Conservation (phyloP, 257 asterid genomes). For the Euphrasia confusa region DNA sequence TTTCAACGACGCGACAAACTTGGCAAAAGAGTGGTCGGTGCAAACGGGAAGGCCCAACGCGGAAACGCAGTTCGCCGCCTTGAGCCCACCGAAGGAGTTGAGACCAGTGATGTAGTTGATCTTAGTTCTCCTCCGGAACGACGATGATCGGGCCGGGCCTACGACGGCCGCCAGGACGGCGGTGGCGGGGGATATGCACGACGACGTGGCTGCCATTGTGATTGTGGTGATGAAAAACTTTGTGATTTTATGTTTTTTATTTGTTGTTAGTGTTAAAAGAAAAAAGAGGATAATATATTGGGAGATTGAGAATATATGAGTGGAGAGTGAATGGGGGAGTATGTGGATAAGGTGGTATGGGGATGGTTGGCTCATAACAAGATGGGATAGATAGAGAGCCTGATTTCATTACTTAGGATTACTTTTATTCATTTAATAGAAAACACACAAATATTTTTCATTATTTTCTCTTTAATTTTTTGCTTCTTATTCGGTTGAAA, state of each 20-base stretch:
- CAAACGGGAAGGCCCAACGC: conserved; percentile 57
- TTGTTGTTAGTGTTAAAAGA: conserved; percentile 17
- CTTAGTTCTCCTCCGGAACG: conserved; percentile 32
- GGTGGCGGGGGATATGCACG: conserved; percentile 32
- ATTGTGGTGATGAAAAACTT: no score
- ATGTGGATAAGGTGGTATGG: conserved; percentile 56
- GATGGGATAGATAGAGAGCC: conserved; percentile 13
- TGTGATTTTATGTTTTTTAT: no score
- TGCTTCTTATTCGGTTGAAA: no score
- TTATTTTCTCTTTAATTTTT: no score
- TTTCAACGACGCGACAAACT: conserved; percentile 51
- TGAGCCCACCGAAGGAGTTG: conserved; percentile 78
- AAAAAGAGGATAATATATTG: conserved; percentile 31
- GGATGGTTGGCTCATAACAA: conserved; percentile 56
- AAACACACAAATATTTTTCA: no score
- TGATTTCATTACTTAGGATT: not conserved
- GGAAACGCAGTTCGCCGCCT: conserved; percentile 56
- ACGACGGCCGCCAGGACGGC: conserved; percentile 31
- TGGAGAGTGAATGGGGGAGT: conserved; percentile 28
- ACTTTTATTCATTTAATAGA: no score
- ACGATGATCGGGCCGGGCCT: conserved; percentile 32
- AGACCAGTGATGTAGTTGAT: conserved; percentile 61
- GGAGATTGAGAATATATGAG: conserved; percentile 26
- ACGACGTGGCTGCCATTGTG: conserved; percentile 42
- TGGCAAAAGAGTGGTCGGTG: conserved; percentile 66